Base-by-base conservation (phyloP, 139 green algal species). In the Tetraselmis striata region DNA sequence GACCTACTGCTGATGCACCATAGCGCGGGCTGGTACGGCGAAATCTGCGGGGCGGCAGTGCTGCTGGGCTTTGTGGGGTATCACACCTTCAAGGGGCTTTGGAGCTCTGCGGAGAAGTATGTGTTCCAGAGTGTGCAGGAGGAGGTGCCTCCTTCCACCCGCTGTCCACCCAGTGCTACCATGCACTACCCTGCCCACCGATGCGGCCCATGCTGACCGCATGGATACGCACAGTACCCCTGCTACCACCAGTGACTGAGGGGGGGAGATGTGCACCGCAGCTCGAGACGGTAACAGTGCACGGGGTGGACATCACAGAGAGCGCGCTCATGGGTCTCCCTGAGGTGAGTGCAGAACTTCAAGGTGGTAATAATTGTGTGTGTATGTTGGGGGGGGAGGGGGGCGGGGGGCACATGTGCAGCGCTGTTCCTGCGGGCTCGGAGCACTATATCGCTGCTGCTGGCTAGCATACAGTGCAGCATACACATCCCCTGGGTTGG, bases 241-340 rank as follows among this genome's bases (percentile, higher is more conserved):
- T 67, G 45, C 45, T 5, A 25, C 45, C 5, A 25, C 45, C 45
- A 25, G 45, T 67, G 45, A n/a, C n/a, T n/a, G n/a, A n/a, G n/a
- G n/a, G n/a, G n/a, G n/a, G n/a, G n/a, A n/a, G n/a, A 18, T 67
- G 45, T 67, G 45, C 5, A 67, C 45, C 5, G 75, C 87, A 89
- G 82, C n/a, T n/a, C n/a, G 82, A 84, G 75, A 75, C 82, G 18
- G 24, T 58, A n/a, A 27, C 88, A 22, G 79, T 95, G 32, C 80
- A 92, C 76, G 92, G 92, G 0, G 87, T 96, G 23, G 92, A 96
- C 2, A 85, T 94, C 1, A 85, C 85, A 0, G 30, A 79, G 77
- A 94, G 86, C 85, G 28, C 59, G 22, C 94, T 92, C 82, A 89
- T 97, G 30, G n/a, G 26, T 18, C 76, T 86, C 0, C 88, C 87